Evolutionary conservation across 306 rosid species (phyloP).

Genomic region (Vigna angularis): DNA sequence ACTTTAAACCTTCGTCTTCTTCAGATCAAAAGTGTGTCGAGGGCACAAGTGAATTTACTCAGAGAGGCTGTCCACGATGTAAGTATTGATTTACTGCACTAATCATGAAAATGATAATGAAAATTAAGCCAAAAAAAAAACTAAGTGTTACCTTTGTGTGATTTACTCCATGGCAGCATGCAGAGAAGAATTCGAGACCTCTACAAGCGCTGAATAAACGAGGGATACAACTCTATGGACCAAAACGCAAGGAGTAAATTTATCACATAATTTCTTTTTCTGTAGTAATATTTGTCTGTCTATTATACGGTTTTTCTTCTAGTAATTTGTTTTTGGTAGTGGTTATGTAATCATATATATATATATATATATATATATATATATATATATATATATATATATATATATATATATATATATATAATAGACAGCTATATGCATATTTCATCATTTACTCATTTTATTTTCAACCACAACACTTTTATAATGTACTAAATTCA

Average conservation of each 20-base stretch:
- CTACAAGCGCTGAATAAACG: conserved; percentile 47
- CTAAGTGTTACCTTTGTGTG: not conserved
- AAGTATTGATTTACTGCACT: conserved; percentile 39
- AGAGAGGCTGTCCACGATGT: conserved; percentile 68
- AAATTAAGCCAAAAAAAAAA: not conserved
- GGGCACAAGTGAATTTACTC: conserved; percentile 53
- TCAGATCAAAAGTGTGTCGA: conserved; percentile 57
- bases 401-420: no score
- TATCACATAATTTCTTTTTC: not conserved
- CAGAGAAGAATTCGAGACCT: conserved; percentile 55
- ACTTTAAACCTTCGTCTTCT: not conserved
- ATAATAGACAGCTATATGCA: no score
- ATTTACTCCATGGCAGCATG: conserved; percentile 47
- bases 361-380: no score
- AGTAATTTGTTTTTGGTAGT: not conserved
- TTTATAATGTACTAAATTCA: no score
- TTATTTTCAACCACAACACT: no score
- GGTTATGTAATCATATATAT: not conserved
- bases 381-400: no score
- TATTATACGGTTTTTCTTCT: no score
- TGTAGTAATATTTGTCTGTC: not conserved
- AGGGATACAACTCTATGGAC: conserved; percentile 37
- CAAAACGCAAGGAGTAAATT: conserved; percentile 4
- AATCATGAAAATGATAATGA: not conserved
- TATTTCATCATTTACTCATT: no score